Evolutionary conservation across 305 asterid genomes (phyloP).

Genomic region (Rubia balearica): DNA sequence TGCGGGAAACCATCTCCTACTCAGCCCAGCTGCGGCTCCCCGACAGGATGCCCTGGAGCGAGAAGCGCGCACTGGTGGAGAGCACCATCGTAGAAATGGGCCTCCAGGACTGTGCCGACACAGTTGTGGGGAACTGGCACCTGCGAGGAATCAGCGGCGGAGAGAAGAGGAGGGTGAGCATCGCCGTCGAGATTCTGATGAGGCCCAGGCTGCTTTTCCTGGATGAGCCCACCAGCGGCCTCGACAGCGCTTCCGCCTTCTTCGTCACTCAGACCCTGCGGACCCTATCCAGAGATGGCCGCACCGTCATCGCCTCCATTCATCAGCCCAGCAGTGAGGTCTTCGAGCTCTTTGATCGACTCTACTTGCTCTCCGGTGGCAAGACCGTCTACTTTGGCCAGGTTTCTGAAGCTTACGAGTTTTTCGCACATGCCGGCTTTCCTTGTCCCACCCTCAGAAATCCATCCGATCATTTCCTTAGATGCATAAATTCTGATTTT

Average conservation of each 20-base stretch:
- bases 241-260: slow-evolving; percentile 98
- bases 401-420: slow-evolving; percentile 91
- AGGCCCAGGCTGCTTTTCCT: slow-evolving; percentile 90
- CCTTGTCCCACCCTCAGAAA: slow-evolving; percentile 91
- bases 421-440: slow-evolving; percentile 86
- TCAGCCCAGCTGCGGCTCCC: slow-evolving; percentile 85
- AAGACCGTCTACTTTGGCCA: slow-evolving; percentile 88
- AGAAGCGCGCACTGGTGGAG: slow-evolving; percentile 68
- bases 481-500: slow-evolving; percentile 84
- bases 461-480: slow-evolving; percentile 90
- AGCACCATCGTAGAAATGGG: slow-evolving; percentile 96
- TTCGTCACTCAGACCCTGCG: slow-evolving; percentile 89
- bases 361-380: slow-evolving; percentile 85
- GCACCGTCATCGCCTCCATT: slow-evolving; percentile 91
- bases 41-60: slow-evolving; percentile 70
- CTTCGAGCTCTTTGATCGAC: slow-evolving; percentile 79
- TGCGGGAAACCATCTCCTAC: slow-evolving; percentile 80
- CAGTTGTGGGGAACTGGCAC: slow-evolving; percentile 94
- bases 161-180: slow-evolving; percentile 87
- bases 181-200: slow-evolving; percentile 83
- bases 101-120: slow-evolving; percentile 92
- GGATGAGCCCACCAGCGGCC: slow-evolving; percentile 98
- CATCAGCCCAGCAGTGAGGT: slow-evolving; percentile 99
- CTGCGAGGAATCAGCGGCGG: slow-evolving; percentile 94
- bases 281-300: slow-evolving; percentile 74